phyloP scores from a whole-genome alignment of 1,139 yeast genomes.

The Diutina ranongensis region DNA sequence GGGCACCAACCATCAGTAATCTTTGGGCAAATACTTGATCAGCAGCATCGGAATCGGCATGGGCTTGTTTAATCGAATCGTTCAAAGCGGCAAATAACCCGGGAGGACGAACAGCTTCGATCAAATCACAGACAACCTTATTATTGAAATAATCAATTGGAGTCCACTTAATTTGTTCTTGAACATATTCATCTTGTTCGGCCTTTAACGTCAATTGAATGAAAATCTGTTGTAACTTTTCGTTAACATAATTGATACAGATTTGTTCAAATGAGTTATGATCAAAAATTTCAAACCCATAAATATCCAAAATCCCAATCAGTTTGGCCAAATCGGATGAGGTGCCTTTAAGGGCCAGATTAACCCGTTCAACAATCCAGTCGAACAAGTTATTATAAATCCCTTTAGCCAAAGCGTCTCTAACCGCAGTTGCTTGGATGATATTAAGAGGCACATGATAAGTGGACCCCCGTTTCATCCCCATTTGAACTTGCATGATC shows the following conservation, averaged over 20 bases:
- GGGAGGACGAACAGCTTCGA: constrained; percentile 91
- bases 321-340: constrained; percentile 38
- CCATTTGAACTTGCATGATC: constrained; percentile 82
- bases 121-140: constrained; percentile 92
- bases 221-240: constrained; percentile 92
- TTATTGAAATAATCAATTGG: constrained; percentile 96
- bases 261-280: constrained; percentile 94
- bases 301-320: constrained; percentile 93
- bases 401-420: constrained; percentile 94
- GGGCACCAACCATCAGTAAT: constrained; percentile 65
- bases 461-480: constrained; percentile 80
- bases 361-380: constrained; percentile 96
- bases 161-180: constrained; percentile 94
- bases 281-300: constrained; percentile 96
- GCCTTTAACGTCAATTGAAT: constrained; percentile 92
- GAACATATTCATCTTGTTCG: constrained; percentile 94
- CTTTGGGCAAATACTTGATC: constrained; percentile 95
- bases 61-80: constrained; percentile 97
- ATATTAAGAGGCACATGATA: constrained; percentile 89
- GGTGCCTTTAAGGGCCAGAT: constrained; percentile 36
- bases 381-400: constrained; percentile 87
- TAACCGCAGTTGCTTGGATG: constrained; percentile 88
- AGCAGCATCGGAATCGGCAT: constrained; percentile 94
- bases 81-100: constrained; percentile 95
- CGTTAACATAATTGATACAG: constrained; percentile 95